Evolutionary conservation across 805 yeast genomes (phyloP), one percentile per base, ranked within the genome.

Genomic region (Kregervanrija delftensis): DNA sequence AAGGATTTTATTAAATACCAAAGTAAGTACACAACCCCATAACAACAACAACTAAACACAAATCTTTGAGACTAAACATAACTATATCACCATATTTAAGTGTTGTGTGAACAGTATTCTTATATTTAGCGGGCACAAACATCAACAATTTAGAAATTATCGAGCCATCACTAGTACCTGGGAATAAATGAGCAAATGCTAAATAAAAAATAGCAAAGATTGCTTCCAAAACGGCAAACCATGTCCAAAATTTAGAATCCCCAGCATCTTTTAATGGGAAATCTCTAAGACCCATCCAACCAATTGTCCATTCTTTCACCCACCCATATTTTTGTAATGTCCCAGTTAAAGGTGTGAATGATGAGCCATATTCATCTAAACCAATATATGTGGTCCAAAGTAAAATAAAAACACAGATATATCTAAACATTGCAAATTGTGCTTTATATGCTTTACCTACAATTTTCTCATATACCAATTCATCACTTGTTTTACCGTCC

Each of bases 61-160:
- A 39, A 49, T 64, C 68, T 37, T 51, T 47, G 30, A 57, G 33
- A 35, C 56, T 49, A 30, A 53, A 51, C 11, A 43, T 33, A n/a
- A 54, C 43, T 5, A 63, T 14, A 39, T 62, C 66, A 35, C 53
- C 49, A 48, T 62, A 61, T 42, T 50, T 55, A 16, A 58, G 44
- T 2, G 52, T 41, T 35, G 50, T 40, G 11, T 47, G 46, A 13
- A 58, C 36, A 11, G 49, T 37, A 8, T 35, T 33, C 31, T 45
- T 52, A 35, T 44, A 48, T 5, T 42, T 45, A 4, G 48, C 49
- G 1, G 65, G 60, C 10, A 62, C 31, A 14, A 64, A 51, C 2
- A 50, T 52, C 12, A 54, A 51, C 11, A 54, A 38, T 30, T 58
- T 30, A 4, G 55, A 47, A 13, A 56, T n/a, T 10, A 57, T 39